Base-by-base conservation (phyloP, 805 yeast species). In the Kazachstania kunashirensis region DNA sequence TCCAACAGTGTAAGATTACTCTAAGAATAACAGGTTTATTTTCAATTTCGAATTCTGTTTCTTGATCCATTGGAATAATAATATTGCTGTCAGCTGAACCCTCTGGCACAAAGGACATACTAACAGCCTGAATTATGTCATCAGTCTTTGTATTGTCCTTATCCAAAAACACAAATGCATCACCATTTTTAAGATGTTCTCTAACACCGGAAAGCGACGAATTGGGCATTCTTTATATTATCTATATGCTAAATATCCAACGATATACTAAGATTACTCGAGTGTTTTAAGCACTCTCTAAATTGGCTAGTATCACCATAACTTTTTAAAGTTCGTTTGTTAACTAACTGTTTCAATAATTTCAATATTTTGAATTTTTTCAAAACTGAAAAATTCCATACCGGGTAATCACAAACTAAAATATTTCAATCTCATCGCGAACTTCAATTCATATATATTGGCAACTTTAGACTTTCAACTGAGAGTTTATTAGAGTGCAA, bases 1-100 rank as follows among this genome's bases (percentile, higher is more conserved):
- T 45, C 92, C 94, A 89, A 45, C 92, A 81, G 49, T 83, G 84
- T 26, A 74, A 67, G 2, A 82, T 75, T 0, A 83, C 75, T 43
- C 73, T 66, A 39, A 85, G 62, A 12, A 69, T 63, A 30, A 75
- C 70, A 16, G 65, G 59, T 13, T 55, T 55, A 21, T 59, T 72
- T 36, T 75, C 77, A 31, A 71, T 67, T 33, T 66, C 62, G 50
- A 79, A 79, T 34, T 70, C 67, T 9, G 88, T 78, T n/a, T 44
- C 43, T 10, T 63, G 56, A 44, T 70, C 65, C 36, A 81, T 57
- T 25, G 63, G 53, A 10, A 64, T 46, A 29, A 7, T 46, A 38
- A 16, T 43, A 44, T 30, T 52, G 12, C 32, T 46, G 11, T 49
- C 51, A 17, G 19, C 24, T 1, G 14, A 31, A 11, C 13, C 24